Evolutionary conservation across 768 basidiomycete genomes (phyloP), one percentile per base, ranked within the genome.

Genomic region (Tubosaeta brunneosetosa): DNA sequence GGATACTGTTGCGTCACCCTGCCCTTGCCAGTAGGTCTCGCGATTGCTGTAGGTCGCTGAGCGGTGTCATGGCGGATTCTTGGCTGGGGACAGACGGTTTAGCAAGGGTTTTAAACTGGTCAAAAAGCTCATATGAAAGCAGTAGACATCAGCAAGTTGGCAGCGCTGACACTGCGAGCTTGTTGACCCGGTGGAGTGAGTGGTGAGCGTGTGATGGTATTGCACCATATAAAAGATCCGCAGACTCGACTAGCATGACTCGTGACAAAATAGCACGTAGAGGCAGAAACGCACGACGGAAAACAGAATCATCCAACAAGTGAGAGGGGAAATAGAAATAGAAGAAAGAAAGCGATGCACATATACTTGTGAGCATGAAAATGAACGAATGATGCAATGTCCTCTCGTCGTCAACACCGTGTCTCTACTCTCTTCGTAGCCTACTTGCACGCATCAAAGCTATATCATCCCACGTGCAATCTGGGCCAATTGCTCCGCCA

Each of bases 401-500:
- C 38, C 51, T 51, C 46, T 42, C 45, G 33, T 57, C 43, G 33
- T 36, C 36, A 13, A 43, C 25, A 57, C 19, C 14, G 19, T 27
- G 17, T 45, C 48, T 62, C 58, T 63, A 59, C 53, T 33, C 46
- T 63, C 55, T 44, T 38, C 22, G 27, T 40, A 49, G 44, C 47
- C 41, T 42, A 65, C 63, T 52, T 52, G 49, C 47, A 47, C 27
- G 50, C 29, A 29, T 36, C 47, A 14, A 51, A 43, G 53, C 61
- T 59, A 73, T 54, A 66, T 55, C 73, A 76, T 73, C 44, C 58
- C 57, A 17, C 66, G 64, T 25, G 80, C 80, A 47, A 80, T 75
- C 58, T 71, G 74, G 22, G 67, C 73, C 38, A 90, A 69, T 69
- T 87, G 79, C n/a, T 74, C 76, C n/a, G 87, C 89, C 81, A 87